These are phyloP conservation scores for Scheffersomyces illinoinensis DNA, from an alignment of 1,139 yeast genomes.

Conservation along the genomic window DNA sequence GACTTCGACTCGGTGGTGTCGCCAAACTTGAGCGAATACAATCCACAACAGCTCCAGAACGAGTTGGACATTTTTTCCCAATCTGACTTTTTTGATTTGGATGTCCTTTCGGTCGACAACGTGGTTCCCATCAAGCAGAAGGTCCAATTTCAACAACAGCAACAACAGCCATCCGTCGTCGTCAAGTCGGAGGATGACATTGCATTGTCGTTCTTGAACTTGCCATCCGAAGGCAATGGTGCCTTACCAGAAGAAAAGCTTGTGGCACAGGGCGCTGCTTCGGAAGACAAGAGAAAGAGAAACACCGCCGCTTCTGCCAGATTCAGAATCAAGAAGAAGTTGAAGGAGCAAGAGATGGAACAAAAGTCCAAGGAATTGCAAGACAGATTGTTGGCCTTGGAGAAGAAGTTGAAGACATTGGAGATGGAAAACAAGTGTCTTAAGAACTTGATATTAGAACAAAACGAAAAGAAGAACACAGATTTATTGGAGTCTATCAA, in stretches of 20 bases:
- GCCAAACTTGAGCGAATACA: constrained; percentile 19
- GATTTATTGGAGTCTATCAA: constrained; percentile 44
- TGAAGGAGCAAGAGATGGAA: constrained; percentile 61
- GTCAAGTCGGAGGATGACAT: constrained; percentile 10
- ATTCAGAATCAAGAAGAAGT: constrained; percentile 60
- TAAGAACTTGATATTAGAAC: constrained; percentile 49
- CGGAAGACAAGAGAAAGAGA: constrained; percentile 51
- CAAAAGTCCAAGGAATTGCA: constrained; percentile 46
- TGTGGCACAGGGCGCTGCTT: constrained; percentile 11
- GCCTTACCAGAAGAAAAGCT: neutral
- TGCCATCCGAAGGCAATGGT: constrained; percentile 2
- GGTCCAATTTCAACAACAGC: constrained; percentile 5
- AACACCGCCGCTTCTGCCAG: constrained; percentile 67
- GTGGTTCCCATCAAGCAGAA: constrained; percentile 17
- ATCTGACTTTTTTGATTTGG: constrained; percentile 50
- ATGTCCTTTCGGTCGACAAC: constrained; percentile 35
- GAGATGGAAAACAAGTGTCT: constrained; percentile 84
- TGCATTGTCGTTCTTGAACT: constrained; percentile 8
- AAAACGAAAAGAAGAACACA: constrained; percentile 42
- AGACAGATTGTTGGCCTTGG: constrained; percentile 38
- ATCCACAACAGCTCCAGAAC: constrained; percentile 17
- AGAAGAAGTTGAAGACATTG: constrained; percentile 45
- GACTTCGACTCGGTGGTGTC: constrained; percentile 29
- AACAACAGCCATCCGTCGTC: constrained; percentile 1
- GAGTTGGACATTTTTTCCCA: constrained; percentile 49